phyloP scores from a whole-genome alignment of 108 stramenopile genomes.

The Nitzschia putrida region DNA sequence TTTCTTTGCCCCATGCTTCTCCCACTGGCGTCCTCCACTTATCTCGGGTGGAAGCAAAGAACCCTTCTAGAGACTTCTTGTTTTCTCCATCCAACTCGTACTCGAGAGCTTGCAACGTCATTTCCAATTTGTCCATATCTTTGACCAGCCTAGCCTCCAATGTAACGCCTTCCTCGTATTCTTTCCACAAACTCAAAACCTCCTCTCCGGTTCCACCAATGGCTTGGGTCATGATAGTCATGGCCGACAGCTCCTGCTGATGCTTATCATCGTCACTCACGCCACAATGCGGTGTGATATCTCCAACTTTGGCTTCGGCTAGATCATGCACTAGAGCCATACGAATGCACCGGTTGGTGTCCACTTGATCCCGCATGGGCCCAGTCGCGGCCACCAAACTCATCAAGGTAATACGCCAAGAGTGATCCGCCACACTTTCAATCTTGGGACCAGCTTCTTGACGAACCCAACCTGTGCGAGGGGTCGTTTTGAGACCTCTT shows the following conservation, averaged over 20 bases:
- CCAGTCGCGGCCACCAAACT: constrained; percentile 54
- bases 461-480: constrained; percentile 72
- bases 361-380: constrained; percentile 23
- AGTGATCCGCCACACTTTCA: constrained; percentile 82
- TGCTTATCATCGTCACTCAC: constrained; percentile 61
- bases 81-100: constrained; percentile 66
- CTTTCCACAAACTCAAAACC: constrained; percentile 71
- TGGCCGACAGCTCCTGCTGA: constrained; percentile 63
- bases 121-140: constrained; percentile 87
- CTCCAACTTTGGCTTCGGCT: constrained; percentile 78
- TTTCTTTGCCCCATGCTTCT: constrained; percentile 61
- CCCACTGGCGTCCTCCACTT: constrained; percentile 68
- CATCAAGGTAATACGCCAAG: constrained; percentile 73
- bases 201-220: constrained; percentile 42
- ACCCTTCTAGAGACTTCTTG: constrained; percentile 41
- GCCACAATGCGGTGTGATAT: constrained; percentile 79
- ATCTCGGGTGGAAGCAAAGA: constrained; percentile 62
- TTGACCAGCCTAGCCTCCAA: constrained; percentile 64
- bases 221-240: constrained; percentile 35
- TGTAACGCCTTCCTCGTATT: constrained; percentile 72
- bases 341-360: constrained; percentile 57
- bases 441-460: constrained; percentile 51
- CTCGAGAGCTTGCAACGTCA: constrained; percentile 83
- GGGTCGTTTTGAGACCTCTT: constrained; percentile 66
- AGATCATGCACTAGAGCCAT: constrained; percentile 86